Evolutionary conservation across 192 early-diverging fungal genomes (phyloP), one percentile per base, ranked within the genome.

Genomic region (Mortierella antarctica): DNA sequence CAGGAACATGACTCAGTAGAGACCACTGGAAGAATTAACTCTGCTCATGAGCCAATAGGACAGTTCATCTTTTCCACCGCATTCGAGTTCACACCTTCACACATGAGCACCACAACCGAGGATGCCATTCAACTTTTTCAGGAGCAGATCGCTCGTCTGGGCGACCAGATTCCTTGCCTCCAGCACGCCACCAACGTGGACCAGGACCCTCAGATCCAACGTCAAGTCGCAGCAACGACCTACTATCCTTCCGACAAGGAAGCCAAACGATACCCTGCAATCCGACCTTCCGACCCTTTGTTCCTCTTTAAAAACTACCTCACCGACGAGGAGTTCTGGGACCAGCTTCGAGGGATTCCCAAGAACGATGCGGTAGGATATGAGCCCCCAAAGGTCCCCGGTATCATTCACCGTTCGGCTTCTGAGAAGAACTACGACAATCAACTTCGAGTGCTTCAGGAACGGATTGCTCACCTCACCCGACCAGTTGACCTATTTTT

Each of bases 361-460:
- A 74, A 74, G 52, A 74, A 74, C 31, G 14, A 15, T 21, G 17
- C 51, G 7, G 51, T 67, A 59, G 65, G 44, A 42, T 74, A 74
- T 18, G 49, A 56, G 14, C 47, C 73, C 1, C 65, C 65, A 21
- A 74, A 74, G 59, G 41, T 67, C 9, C 64, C 73, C 9, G 0
- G n/a, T 15, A 20, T 61, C 39, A 60, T 45, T 21, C 45, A 56
- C 15, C 31, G 48, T 52, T 23, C 47, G 6, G 41, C 20, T 2
- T 17, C 41, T 23, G 8, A 46, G 39, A 74, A 74, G 59, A 42
- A 17, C 17, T 65, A 74, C 21, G 73, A 74, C 15, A 15, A 2
- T 0, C 57, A 74, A n/a, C 47, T 74, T 49, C 65, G 73, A 0
- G 18, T 23, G 20, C 11, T 74, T 21, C 73, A 74, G 21, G 39